Conservation (phyloP, 495 filamentous ascomycete genomes). For the Aspergillus asperescens region DNA sequence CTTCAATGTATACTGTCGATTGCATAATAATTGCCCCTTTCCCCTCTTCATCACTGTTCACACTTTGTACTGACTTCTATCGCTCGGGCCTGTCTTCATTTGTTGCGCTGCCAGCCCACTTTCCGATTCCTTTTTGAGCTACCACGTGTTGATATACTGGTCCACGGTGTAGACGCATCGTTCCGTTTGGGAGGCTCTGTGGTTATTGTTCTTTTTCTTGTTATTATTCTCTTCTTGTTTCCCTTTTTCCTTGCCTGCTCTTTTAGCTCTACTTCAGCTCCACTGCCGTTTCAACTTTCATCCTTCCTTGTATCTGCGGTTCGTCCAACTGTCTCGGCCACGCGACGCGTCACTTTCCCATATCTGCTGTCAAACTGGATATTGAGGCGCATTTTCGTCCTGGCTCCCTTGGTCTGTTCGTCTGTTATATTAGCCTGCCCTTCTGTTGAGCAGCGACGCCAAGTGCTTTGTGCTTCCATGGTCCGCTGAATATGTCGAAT, state of each 20-base stretch:
- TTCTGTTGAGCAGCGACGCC: slow-evolving; percentile 12
- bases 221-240: slow-evolving; percentile 10
- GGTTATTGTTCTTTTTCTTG: slow-evolving; percentile 12
- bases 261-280: slow-evolving; percentile 10
- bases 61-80: slow-evolving; percentile 13
- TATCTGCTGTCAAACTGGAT: slow-evolving; percentile 2
- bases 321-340: slow-evolving; percentile 6
- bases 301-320: slow-evolving; percentile 11
- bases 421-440: too few relatives aligned
- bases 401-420: slow-evolving; percentile 12
- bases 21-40: slow-evolving; percentile 16
- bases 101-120: slow-evolving; percentile 16
- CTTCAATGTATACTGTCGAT: slow-evolving; percentile 25
- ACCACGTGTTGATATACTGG: slow-evolving; percentile 24
- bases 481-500: slow-evolving; percentile 44
- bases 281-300: slow-evolving; percentile 23
- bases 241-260: slow-evolving; percentile 11
- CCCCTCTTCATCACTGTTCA: slow-evolving; percentile 14
- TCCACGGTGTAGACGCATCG: slow-evolving; percentile 27
- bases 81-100: slow-evolving; percentile 19
- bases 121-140: slow-evolving; percentile 17
- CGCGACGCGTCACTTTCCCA: slow-evolving; percentile 17
- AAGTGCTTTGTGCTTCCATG: slow-evolving; percentile 32
- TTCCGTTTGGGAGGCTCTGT: slow-evolving; percentile 34
- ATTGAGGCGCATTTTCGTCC: neutral